A percentile compares a stretch with the other conserved stretches of the same genome.
Conservation (phyloP, 2,329 filamentous ascomycete genomes). For the Blumeria graminis region DNA sequence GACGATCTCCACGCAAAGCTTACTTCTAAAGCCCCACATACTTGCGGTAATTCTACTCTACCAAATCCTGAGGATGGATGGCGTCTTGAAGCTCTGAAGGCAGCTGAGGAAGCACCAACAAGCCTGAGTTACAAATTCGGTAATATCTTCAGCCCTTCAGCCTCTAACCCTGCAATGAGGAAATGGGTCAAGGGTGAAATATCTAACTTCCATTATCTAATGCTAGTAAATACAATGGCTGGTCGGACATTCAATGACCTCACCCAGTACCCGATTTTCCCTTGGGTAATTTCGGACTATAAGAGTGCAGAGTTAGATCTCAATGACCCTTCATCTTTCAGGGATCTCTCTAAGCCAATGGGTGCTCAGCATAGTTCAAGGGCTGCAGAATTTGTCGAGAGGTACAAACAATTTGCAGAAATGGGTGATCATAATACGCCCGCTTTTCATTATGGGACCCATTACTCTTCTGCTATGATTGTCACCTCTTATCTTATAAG, state of each 20-base stretch:
- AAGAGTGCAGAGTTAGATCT: slow-evolving; percentile 81
- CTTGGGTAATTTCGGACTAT: slow-evolving; percentile 91
- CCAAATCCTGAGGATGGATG: slow-evolving; percentile 70
- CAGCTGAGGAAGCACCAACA: slow-evolving; percentile 32
- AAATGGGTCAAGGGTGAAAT: slow-evolving; percentile 87
- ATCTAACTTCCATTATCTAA: slow-evolving; percentile 95
- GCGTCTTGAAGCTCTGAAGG: slow-evolving; percentile 67
- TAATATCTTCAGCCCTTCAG: slow-evolving; percentile 66
- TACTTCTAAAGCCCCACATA: slow-evolving; percentile 55
- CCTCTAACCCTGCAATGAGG: slow-evolving; percentile 63
- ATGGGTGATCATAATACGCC: slow-evolving; percentile 55
- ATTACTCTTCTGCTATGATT: slow-evolving; percentile 98
- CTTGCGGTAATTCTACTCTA: slow-evolving; percentile 41
- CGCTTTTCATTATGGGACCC: slow-evolving; percentile 92
- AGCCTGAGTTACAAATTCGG: slow-evolving; percentile 70
- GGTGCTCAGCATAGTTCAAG: slow-evolving; percentile 62
- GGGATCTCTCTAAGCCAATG: slow-evolving; percentile 89
- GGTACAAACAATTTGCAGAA: slow-evolving; percentile 71
- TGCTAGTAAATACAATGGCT: slow-evolving; percentile 95
- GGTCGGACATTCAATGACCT: slow-evolving; percentile 93
- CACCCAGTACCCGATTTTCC: slow-evolving; percentile 94
- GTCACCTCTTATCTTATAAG: slow-evolving; percentile 91
- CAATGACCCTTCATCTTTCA: slow-evolving; percentile 59
- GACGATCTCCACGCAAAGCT: slow-evolving; percentile 66
- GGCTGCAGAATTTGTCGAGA: slow-evolving; percentile 56